phyloP scores from a whole-genome alignment of 805 yeast genomes.

The Priceomyces melissophilus region DNA sequence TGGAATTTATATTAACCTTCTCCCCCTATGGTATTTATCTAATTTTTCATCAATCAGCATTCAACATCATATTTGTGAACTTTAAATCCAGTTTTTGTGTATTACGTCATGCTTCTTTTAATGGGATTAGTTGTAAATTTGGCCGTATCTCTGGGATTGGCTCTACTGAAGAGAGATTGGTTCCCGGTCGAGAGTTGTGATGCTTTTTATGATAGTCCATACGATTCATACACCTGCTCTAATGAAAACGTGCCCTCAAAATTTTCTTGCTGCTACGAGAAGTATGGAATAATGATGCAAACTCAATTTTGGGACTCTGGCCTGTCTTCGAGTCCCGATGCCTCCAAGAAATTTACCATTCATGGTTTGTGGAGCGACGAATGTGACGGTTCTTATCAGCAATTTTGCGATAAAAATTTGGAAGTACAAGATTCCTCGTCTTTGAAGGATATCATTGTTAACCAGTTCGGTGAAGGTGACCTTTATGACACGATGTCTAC shows the following conservation, averaged over 20 bases:
- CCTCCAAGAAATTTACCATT: conserved; percentile 1
- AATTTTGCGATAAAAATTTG: conserved; percentile 66
- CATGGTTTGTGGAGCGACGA: conserved; percentile 4
- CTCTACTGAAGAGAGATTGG: neutral
- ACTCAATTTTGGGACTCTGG: conserved; percentile 89
- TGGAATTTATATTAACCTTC: too few species aligned
- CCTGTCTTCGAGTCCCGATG: neutral
- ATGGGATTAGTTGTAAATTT: too few species aligned
- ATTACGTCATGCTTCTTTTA: too few species aligned
- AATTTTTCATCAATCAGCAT: too few species aligned
- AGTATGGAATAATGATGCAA: conserved; percentile 75
- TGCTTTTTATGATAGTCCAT: conserved; percentile 11
- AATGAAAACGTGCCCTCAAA: neutral
- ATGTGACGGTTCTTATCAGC: conserved; percentile 79
- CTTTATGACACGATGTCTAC: conserved; percentile 54
- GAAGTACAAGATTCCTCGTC: conserved; percentile 43
- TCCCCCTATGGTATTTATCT: too few species aligned
- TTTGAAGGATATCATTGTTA: conserved; percentile 33
- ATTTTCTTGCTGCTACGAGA: conserved; percentile 73
- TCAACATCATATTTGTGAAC: too few species aligned
- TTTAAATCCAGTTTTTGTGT: too few species aligned
- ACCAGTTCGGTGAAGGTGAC: conserved; percentile 43
- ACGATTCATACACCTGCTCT: conserved; percentile 13
- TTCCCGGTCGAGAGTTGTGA: conserved; percentile 15
- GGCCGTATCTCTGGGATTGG: too few species aligned